Evolutionary conservation across 257 asterid species (phyloP), one percentile per base, ranked within the genome.

Genomic region (Eucommia ulmoides): DNA sequence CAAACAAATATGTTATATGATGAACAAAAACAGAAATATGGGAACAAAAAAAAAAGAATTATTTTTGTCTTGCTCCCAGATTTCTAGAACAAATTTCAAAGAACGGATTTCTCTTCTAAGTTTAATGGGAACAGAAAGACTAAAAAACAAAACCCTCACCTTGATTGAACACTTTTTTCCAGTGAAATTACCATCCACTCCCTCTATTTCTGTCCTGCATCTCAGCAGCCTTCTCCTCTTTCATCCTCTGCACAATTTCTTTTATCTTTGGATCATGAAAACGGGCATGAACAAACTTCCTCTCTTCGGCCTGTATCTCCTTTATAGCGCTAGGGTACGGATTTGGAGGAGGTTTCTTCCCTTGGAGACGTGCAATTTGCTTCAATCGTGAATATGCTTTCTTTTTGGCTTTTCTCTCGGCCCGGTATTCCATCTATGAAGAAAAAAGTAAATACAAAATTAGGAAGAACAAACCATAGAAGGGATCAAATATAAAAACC

Each of bases 301-400:
- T 76, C 66, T 83, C 93, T 73, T 86, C 94, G 15, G 78, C 86
- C 56, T 86, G 91, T 64, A 80, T 84, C 71, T 88, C 91, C 57
- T 73, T 79, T 50, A 82, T 24, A 52, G 94, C 88, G 60, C 82
- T 76, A 11, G 95, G 83, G 46, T 70, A 80, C 22, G 97, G 94
- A 48, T 82, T 82, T 48, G 87, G 82, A 62, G 88, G 96, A 23
- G 77, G 85, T 44, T 71, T 63, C 71, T 73, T 82, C 4, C 96
- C 95, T 53, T 72, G 88, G 53, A 70, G 83, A 54, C 63, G 58
- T 41, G 84, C 71, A 25, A 75, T 82, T 76, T 84, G 41, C 75
- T 78, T 88, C 73, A 88, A 59, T 59, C 82, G 80, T 50, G 75
- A 23, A 62, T 71, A 82, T 17, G 85, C 93, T 56, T 71, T 64